Evolutionary conservation across 2,329 filamentous ascomycete genomes (phyloP).

Genomic region (Rugonectria rugulosa): DNA sequence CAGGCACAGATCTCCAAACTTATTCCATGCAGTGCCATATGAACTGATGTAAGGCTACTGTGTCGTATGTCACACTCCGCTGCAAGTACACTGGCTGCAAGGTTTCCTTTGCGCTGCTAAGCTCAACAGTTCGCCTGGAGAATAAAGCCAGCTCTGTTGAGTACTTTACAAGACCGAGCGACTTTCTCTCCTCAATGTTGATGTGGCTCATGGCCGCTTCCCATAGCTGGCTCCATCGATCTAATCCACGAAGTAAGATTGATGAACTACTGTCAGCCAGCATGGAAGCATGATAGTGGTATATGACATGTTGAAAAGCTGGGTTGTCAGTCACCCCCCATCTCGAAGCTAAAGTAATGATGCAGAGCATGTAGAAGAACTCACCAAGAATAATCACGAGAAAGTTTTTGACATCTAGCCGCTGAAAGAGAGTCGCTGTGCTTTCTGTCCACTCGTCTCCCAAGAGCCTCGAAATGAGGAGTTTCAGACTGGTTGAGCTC

Average conservation of each 20-base stretch:
- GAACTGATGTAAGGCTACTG: no score
- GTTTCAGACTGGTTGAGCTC: background rate
- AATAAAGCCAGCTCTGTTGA: conserved; percentile 14
- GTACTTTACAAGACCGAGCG: conserved; percentile 22
- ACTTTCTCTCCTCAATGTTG: conserved; percentile 2
- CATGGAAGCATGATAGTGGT: conserved; percentile 18
- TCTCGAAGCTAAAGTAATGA: no score
- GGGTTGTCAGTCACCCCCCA: no score
- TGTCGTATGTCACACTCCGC: no score
- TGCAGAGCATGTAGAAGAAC: rapidly evolving
- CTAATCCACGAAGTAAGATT: conserved; percentile 2
- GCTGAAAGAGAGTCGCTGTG: background rate
- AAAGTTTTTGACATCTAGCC: conserved; percentile 5
- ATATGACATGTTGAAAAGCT: conserved; percentile 18
- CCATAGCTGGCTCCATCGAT: conserved; percentile 30
- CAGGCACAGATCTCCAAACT: no score
- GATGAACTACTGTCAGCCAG: background rate
- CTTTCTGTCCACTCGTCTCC: conserved; percentile 8
- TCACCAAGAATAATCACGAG: conserved; percentile 5
- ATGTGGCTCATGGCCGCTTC: background rate
- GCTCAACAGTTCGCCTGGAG: conserved; percentile 11
- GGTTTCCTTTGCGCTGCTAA: background rate
- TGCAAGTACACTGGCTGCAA: no score
- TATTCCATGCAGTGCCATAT: no score
- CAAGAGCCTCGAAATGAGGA: conserved; percentile 13